Percentiles rank a stretch among this genome's conserved stretches.
Evolutionary conservation across 78 protist species (phyloP).

Genomic region (slime mould (Dictyostelium discoideum)): dicty_2.7 NC_007088.5:8008501-8009000

Average conservation of each 20-base stretch:
- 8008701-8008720: slow-evolving; percentile 96
- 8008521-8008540: neutral
- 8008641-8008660: slow-evolving; percentile 99
- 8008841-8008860: slow-evolving; percentile 99
- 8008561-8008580: neutral
- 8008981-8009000: no score
- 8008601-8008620: neutral
- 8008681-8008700: slow-evolving; percentile 96
- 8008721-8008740: slow-evolving; percentile 99
- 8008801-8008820: slow-evolving; percentile 97
- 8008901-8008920: slow-evolving; percentile 99
- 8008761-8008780: slow-evolving; percentile 99
- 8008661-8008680: slow-evolving; percentile 97
- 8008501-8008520: neutral
- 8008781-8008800: slow-evolving; percentile 98
- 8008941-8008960: slow-evolving; percentile 99
- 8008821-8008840: slow-evolving; percentile 99
- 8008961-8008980: neutral
- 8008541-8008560: neutral
- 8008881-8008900: slow-evolving; percentile 99
- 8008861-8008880: slow-evolving; percentile 99
- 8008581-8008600: neutral
- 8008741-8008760: slow-evolving; percentile 99
- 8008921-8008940: slow-evolving; percentile 99
- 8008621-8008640: neutral